Base-by-base conservation (phyloP, 140 eudicot genomes). In the Erigeron philadelphicus region DNA sequence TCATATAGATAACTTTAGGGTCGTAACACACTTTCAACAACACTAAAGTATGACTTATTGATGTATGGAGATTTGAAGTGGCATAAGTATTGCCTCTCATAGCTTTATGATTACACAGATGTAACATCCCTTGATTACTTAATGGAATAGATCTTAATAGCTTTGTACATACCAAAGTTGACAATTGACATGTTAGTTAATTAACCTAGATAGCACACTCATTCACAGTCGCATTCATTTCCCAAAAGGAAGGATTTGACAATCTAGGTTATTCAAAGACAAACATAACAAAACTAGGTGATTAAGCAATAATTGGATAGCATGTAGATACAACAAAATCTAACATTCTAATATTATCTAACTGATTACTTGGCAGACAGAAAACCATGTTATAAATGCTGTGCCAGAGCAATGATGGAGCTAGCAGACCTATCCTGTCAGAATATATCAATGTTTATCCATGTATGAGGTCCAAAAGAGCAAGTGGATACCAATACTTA, bases 401-500 rank as follows among this genome's bases (percentile, higher is more conserved):
- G 0, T 8, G 61, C 61, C 35, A 54, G 61, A 55, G 5, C 61
- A 18, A 19, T 55, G 61, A 55, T 18, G 61, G 61, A 18, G 61
- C 31, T 55, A 15, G 61, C 61, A 16, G 61, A 55, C 61, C 61
- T 55, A 19, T 55, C 61, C 61, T 55, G 61, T 55, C 6, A 55
- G 25, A 40, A 61, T 61, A 35, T n/a, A 61, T 35, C 35, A 61
- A 46, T 61, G 66, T 35, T 61, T 38, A 25, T 10, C 45, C 23
- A 61, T 38, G 66, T 15, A 61, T 15, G 48, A n/a, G 66, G 66
- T 13, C 66, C 47, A 38, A 61, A 40, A 55, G 13, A 55, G 7
- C 18, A 38, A 38, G 46, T 41, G 48, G 12, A 61, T 38, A 61
- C 40, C 66, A n/a, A 31, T 55, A 55, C 16, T 72, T 74, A 72